Evolutionary conservation across 2,329 filamentous ascomycete species (phyloP).

Genomic region (Fusarium caatingaense): DNA sequence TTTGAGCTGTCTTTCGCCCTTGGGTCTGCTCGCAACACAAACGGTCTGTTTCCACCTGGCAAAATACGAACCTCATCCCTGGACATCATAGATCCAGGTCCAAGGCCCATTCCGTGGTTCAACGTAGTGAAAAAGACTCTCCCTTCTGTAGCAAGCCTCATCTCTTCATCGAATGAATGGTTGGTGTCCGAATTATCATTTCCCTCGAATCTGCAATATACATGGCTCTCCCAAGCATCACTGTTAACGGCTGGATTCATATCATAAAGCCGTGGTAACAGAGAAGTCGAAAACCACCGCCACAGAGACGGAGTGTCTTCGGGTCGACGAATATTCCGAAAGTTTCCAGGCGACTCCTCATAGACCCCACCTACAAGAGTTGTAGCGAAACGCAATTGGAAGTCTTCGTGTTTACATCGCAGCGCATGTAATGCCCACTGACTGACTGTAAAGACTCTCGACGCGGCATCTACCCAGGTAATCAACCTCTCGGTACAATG

Average conservation of each 20-base stretch:
- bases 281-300: neutral
- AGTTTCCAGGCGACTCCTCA: rapidly evolving
- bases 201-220: no score
- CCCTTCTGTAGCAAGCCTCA: neutral
- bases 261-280: rapidly evolving
- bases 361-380: rapidly evolving
- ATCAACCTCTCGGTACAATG: no score
- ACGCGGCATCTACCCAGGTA: neutral
- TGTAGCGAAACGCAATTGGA: neutral
- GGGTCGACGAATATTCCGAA: neutral
- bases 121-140: neutral
- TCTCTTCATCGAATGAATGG: neutral
- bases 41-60: no score
- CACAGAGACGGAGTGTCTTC: rapidly evolving
- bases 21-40: no score
- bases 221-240: no score
- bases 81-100: neutral
- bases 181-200: rapidly evolving
- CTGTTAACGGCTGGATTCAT: no score
- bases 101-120: neutral
- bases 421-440: neutral
- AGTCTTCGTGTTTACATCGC: no score
- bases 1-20: no score
- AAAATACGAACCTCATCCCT: rapidly evolving
- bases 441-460: neutral